Evolutionary conservation across 2,329 filamentous ascomycete species (phyloP).

Genomic region (Fusarium mexicanum): DNA sequence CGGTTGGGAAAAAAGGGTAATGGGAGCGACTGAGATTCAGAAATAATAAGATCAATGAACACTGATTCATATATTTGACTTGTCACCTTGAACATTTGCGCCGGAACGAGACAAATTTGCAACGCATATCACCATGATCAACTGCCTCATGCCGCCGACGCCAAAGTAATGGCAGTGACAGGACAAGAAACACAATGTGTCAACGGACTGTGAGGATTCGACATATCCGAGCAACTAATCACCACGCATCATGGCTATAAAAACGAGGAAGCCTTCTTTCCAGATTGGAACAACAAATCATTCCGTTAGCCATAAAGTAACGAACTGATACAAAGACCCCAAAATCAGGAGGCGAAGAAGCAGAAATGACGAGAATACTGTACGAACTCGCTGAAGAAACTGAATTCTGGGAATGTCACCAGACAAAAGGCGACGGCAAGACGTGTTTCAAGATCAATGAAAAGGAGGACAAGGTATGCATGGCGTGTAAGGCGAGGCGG

Average conservation of each 20-base stretch:
- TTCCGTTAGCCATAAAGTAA: accelerated
- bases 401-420: not conserved
- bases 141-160: accelerated
- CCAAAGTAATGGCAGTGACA: accelerated
- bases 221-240: not conserved
- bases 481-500: not conserved
- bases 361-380: not conserved
- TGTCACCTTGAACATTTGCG: not conserved
- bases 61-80: too few relatives aligned
- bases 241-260: not conserved
- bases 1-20: not conserved
- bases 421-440: not conserved
- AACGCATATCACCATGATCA: accelerated
- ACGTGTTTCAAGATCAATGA: not conserved
- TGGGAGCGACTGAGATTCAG: not conserved
- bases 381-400: not conserved
- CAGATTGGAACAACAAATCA: too few relatives aligned
- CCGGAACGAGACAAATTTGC: accelerated
- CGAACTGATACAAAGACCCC: accelerated
- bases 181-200: accelerated
- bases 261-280: accelerated
- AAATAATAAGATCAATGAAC: not conserved
- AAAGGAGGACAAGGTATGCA: not conserved
- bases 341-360: accelerated
- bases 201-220: too few relatives aligned